Conservation (phyloP, 768 basidiomycete species). For the Suillus ampliporus region DNA sequence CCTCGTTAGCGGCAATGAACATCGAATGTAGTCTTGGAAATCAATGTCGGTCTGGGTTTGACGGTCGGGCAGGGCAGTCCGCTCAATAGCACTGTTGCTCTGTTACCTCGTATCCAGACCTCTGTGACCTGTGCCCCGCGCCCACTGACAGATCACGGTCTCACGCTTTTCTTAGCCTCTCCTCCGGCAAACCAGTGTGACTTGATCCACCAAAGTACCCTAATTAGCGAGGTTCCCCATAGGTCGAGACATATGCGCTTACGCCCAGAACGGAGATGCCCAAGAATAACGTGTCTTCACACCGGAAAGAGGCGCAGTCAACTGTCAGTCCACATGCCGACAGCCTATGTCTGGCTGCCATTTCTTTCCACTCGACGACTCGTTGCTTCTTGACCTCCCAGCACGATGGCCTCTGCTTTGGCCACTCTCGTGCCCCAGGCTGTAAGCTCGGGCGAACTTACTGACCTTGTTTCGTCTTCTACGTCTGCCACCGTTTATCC, state of each 20-base stretch:
- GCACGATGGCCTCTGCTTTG: slow-evolving; percentile 47
- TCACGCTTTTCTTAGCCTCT: slow-evolving; percentile 20
- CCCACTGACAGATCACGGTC: slow-evolving; percentile 15
- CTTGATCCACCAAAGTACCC: background rate
- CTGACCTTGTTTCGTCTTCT: slow-evolving; percentile 47
- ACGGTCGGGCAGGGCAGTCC: slow-evolving; percentile 4
- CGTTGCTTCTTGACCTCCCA: slow-evolving; percentile 18
- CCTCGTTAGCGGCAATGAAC: background rate
- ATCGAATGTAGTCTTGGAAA: background rate
- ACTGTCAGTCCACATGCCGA: slow-evolving; percentile 10
- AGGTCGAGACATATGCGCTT: slow-evolving; percentile 3
- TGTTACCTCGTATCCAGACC: background rate
- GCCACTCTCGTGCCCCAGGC: slow-evolving; percentile 42
- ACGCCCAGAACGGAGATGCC: slow-evolving; percentile 16
- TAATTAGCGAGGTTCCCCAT: background rate
- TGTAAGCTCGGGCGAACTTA: slow-evolving; percentile 52
- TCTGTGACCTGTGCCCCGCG: slow-evolving; percentile 5
- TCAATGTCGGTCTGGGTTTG: background rate
- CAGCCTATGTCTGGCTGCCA: slow-evolving; percentile 13
- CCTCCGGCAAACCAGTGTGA: background rate
- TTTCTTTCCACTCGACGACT: slow-evolving; percentile 18
- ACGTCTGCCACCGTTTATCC: slow-evolving; percentile 52
- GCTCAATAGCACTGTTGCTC: background rate
- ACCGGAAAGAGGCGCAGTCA: slow-evolving; percentile 15
- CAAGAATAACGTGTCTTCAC: slow-evolving; percentile 24